A percentile compares a stretch with the other conserved stretches of the same genome.
Conservation (phyloP, 176 grass and related monocot genomes). For the Canna indica region DNA sequence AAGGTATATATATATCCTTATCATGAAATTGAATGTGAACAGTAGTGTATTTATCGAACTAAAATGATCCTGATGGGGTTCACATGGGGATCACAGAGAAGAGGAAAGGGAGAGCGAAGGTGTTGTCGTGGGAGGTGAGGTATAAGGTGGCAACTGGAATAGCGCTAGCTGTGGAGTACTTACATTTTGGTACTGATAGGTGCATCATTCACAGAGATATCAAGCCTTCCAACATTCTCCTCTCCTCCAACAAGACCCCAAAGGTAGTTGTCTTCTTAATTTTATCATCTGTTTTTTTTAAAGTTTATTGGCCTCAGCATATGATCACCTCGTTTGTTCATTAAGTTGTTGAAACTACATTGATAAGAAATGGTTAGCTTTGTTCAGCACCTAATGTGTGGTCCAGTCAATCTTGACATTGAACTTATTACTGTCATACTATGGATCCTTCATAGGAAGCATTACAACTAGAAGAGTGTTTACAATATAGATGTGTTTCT, state of each 20-base stretch:
- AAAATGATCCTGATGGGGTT: background rate
- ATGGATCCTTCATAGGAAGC: background rate
- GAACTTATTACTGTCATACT: background rate
- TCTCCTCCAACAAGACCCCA: conserved; percentile 33
- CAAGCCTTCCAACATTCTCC: conserved; percentile 51
- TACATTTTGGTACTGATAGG: conserved; percentile 33
- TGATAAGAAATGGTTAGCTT: background rate
- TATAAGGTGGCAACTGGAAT: conserved; percentile 40
- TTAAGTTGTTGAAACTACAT: background rate
- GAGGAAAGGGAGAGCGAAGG: conserved; percentile 28
- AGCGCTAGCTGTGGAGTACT: conserved; percentile 32
- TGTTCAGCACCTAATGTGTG: background rate
- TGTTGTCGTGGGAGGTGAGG: conserved; percentile 36
- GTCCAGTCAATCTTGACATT: background rate
- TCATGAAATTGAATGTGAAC: background rate
- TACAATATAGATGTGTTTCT: background rate
- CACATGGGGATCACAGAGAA: conserved; percentile 2
- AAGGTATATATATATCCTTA: background rate
- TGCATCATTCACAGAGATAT: conserved; percentile 46
- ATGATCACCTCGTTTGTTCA: background rate
- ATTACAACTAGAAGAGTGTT: background rate
- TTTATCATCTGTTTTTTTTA: background rate
- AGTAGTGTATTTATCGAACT: background rate
- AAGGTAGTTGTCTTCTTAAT: conserved; percentile 25
- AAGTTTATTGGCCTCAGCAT: background rate